phyloP scores from a whole-genome alignment of 495 filamentous ascomycete species.

The Lophium mytilinum region DNA sequence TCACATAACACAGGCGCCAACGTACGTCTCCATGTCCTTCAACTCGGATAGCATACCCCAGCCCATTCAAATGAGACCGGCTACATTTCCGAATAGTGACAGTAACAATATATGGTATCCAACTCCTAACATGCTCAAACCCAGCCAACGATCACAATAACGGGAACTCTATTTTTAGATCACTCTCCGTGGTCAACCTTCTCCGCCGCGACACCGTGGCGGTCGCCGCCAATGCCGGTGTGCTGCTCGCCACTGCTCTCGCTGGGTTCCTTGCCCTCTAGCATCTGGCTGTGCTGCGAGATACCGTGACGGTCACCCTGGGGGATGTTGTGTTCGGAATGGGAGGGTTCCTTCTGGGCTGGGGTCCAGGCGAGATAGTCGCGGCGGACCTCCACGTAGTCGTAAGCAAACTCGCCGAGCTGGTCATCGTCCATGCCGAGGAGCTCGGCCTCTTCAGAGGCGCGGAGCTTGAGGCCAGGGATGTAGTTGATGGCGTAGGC shows the following conservation, averaged over 20 bases:
- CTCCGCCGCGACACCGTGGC: conserved; percentile 24
- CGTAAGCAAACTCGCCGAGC: conserved; percentile 96
- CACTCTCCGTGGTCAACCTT: conserved; percentile 3
- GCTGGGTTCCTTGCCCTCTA: conserved; percentile 50
- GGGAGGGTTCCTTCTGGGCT: conserved; percentile 54
- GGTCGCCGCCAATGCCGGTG: conserved; percentile 36
- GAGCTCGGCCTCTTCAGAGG: conserved; percentile 91
- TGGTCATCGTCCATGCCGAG: conserved; percentile 99
- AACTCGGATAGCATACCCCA: too few species aligned
- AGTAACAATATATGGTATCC: conserved; percentile 1
- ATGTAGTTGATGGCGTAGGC: conserved; percentile 78
- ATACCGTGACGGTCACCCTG: conserved; percentile 75
- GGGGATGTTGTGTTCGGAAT: conserved; percentile 54
- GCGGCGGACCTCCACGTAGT: conserved; percentile 95
- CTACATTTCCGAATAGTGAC: background rate
- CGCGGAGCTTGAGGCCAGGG: conserved; percentile 85
- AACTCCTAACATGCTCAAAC: background rate
- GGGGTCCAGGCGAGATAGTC: conserved; percentile 98
- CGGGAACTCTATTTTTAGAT: background rate
- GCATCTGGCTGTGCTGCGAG: conserved; percentile 65
- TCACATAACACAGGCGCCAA: too few species aligned
- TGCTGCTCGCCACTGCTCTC: conserved; percentile 38
- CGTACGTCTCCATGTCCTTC: too few species aligned
- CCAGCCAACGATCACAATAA: background rate
- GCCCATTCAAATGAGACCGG: too few species aligned